Evolutionary conservation across 306 rosid genomes (phyloP), one percentile per base, ranked within the genome.

Genomic region (Trifolium dubium): DNA sequence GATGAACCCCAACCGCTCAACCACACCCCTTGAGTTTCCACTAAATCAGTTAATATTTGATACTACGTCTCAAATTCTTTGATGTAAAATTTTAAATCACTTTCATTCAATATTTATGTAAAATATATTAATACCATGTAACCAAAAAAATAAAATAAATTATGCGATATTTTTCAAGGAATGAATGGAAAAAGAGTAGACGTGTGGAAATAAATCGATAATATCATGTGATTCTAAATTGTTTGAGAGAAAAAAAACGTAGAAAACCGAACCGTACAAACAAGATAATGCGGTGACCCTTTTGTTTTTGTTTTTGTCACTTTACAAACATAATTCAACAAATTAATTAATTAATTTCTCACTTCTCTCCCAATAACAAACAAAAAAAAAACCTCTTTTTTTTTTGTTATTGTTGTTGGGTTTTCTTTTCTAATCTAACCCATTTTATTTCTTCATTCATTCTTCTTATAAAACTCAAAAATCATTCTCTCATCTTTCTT

Each of bases 401-500:
- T 39, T 44, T 12, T 71, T 39, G 62, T 69, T 62, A 63, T 59
- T 5, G 39, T 63, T 74, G 29, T 74, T 74, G 40, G 39, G n/a
- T 71, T 53, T 28, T 34, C 8, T 14, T 4, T 46, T 30, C 23
- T 23, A 23, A 23, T 31, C 68, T 19, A 2, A 65, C 61, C 8
- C 29, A 15, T 41, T 14, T 19, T 59, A 23, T 6, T 8, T 66
- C 4, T 1, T 44, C 4, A 3, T 43, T 43, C 50, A 3, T 32
- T 43, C 32, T 47, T 79, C 82, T 80, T 73, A 15, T 43, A 23
- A 23, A 44, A 76, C 77, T 72, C 85, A 72, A 41, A 70, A 82
- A 73, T 82, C 79, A 74, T 64, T 79, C 66, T 82, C 72, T 61
- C 56, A 81, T 59, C 77, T 78, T 71, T 47, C 59, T 14, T 80